These are phyloP conservation scores for Sporothrix inflata DNA, from an alignment of 2,329 filamentous ascomycete genomes.

Conservation along the genomic window DNA sequence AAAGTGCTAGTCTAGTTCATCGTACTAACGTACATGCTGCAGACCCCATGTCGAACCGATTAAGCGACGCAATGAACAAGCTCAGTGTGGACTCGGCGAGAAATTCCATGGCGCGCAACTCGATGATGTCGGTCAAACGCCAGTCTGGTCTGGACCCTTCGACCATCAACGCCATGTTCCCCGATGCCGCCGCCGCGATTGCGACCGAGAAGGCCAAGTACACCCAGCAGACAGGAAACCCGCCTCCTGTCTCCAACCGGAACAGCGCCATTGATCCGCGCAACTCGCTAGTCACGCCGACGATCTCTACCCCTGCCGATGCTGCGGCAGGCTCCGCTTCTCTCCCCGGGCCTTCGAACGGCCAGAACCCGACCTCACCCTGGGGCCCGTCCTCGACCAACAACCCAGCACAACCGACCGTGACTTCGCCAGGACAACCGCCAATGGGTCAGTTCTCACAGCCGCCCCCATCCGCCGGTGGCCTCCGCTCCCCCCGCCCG, in stretches of 20 bases:
- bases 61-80: slow-evolving; percentile 97
- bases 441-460: slow-evolving; percentile 96
- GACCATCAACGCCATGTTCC: slow-evolving; percentile 98
- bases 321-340: slow-evolving; percentile 62
- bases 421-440: slow-evolving; percentile 67
- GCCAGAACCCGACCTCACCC: slow-evolving; percentile 73
- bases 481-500: slow-evolving; percentile 78
- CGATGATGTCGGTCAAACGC: slow-evolving; percentile 79
- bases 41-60: slow-evolving; percentile 96
- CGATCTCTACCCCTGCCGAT: slow-evolving; percentile 72
- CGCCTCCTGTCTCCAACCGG: slow-evolving; percentile 86
- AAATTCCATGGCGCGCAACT: slow-evolving; percentile 82
- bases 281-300: slow-evolving; percentile 72
- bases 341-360: slow-evolving; percentile 62
- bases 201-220: slow-evolving; percentile 98
- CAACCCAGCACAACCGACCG: slow-evolving; percentile 72
- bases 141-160: slow-evolving; percentile 92
- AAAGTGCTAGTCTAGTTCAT: neutral
- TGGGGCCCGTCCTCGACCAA: slow-evolving; percentile 66
- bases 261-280: slow-evolving; percentile 86
- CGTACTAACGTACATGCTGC: slow-evolving; percentile 35
- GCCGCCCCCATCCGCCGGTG: slow-evolving; percentile 70
- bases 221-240: slow-evolving; percentile 89
- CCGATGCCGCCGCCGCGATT: slow-evolving; percentile 96
- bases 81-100: slow-evolving; percentile 84